These are phyloP conservation scores for Collybia sordida DNA, from an alignment of 768 basidiomycete species.

Conservation along the genomic window DNA sequence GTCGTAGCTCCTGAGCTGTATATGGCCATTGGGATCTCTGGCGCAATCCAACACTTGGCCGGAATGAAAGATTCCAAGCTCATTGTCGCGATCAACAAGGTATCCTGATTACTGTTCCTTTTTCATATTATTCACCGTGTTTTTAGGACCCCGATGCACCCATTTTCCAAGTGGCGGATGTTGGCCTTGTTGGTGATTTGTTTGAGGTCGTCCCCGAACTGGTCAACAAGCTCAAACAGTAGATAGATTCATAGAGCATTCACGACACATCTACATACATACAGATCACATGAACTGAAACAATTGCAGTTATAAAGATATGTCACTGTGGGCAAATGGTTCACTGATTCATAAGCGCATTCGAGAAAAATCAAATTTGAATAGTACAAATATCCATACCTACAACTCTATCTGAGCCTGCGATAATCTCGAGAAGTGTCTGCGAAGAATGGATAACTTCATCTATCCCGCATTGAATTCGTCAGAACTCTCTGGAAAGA, in stretches of 20 bases:
- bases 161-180: slow-evolving; percentile 98
- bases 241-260: neutral
- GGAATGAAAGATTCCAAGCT: slow-evolving; percentile 99
- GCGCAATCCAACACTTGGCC: slow-evolving; percentile 97
- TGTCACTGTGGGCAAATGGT: too few species aligned
- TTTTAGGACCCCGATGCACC: slow-evolving; percentile 92
- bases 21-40: slow-evolving; percentile 95
- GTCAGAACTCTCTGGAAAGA: slow-evolving; percentile 35
- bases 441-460: slow-evolving; percentile 23
- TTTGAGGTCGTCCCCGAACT: slow-evolving; percentile 92
- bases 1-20: slow-evolving; percentile 97
- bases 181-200: slow-evolving; percentile 91
- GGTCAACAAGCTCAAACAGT: slow-evolving; percentile 76
- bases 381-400: too few species aligned
- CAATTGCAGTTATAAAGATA: too few species aligned
- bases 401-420: too few species aligned
- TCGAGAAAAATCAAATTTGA: too few species aligned
- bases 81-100: slow-evolving; percentile 98
- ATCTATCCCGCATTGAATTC: slow-evolving; percentile 24
- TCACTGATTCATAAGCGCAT: too few species aligned
- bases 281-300: too few species aligned
- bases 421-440: too few species aligned
- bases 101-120: slow-evolving; percentile 21
- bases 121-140: neutral
- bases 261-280: too few species aligned